These are phyloP conservation scores for Ophiosphaerella herpotricha DNA, from an alignment of 2,329 filamentous ascomycete species.

Conservation along the genomic window DNA sequence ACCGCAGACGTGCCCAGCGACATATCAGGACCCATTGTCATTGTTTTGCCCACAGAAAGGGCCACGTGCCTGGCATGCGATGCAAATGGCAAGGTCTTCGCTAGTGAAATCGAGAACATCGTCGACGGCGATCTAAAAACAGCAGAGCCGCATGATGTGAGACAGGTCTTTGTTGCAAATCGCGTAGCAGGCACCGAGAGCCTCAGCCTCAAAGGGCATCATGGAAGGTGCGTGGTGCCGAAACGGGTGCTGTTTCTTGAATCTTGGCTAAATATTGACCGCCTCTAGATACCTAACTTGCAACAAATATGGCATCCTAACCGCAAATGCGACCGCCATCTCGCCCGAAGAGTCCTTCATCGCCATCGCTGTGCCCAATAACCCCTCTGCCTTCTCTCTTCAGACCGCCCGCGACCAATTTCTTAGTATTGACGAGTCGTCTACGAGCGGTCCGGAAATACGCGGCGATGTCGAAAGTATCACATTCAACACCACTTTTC, in stretches of 20 bases:
- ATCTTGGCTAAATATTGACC: slow-evolving; percentile 1
- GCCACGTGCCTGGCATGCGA: slow-evolving; percentile 83
- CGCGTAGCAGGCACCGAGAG: slow-evolving; percentile 79
- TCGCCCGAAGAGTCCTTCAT: slow-evolving; percentile 82
- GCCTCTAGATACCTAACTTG: slow-evolving; percentile 74
- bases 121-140: slow-evolving; percentile 80
- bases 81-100: slow-evolving; percentile 82
- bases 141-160: slow-evolving; percentile 92
- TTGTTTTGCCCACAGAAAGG: slow-evolving; percentile 77
- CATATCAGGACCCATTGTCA: slow-evolving; percentile 78
- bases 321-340: slow-evolving; percentile 79
- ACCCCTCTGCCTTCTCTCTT: slow-evolving; percentile 72
- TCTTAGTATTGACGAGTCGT: slow-evolving; percentile 59
- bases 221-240: slow-evolving; percentile 66
- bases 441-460: slow-evolving; percentile 61
- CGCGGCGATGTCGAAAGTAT: slow-evolving; percentile 74
- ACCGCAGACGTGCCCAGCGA: slow-evolving; percentile 76
- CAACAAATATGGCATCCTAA: slow-evolving; percentile 79
- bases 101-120: slow-evolving; percentile 81
- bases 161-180: slow-evolving; percentile 94
- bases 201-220: slow-evolving; percentile 86
- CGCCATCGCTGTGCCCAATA: slow-evolving; percentile 64
- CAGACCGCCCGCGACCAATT: slow-evolving; percentile 75
- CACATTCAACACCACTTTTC: slow-evolving; percentile 71
- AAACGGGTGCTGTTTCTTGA: no score